phyloP scores from a whole-genome alignment of 129 eudicot species.

The Artemisia annua region DNA sequence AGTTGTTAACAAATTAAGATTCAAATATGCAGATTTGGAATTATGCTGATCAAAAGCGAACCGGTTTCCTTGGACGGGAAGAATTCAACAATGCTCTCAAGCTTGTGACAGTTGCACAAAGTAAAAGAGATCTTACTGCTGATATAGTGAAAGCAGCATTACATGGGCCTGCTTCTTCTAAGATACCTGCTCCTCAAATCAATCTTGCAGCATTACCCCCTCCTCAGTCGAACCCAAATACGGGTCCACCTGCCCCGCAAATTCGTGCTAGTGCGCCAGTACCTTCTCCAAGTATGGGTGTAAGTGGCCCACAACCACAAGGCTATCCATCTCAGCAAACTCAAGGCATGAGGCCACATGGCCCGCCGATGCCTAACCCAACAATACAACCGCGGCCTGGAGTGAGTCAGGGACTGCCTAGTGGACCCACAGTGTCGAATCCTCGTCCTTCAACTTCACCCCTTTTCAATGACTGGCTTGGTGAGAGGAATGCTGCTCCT shows the following conservation, averaged over 20 bases:
- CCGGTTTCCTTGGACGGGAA: constrained; percentile 82
- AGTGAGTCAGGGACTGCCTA: constrained; percentile 42
- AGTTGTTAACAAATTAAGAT: constrained; percentile 1
- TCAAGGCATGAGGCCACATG: constrained; percentile 53
- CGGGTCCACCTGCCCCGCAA: constrained; percentile 37
- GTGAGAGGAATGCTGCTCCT: constrained; percentile 41
- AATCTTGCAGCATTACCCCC: constrained; percentile 45
- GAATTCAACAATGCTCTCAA: constrained; percentile 91
- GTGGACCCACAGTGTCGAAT: constrained; percentile 31
- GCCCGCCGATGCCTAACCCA: constrained; percentile 37
- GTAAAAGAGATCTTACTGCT: constrained; percentile 83
- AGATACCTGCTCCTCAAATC: constrained; percentile 91
- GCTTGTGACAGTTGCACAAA: constrained; percentile 97
- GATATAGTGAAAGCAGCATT: constrained; percentile 87
- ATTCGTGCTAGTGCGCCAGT: constrained; percentile 29
- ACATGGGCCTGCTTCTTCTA: constrained; percentile 84
- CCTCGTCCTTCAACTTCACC: constrained; percentile 36
- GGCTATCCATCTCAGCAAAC: constrained; percentile 52
- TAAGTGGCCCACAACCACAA: constrained; percentile 48
- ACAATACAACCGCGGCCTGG: constrained; percentile 45
- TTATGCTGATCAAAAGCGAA: constrained; percentile 75
- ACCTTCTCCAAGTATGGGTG: constrained; percentile 41
- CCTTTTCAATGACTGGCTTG: constrained; percentile 36
- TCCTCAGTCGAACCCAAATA: constrained; percentile 43
- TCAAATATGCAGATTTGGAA: constrained; percentile 69